Base-by-base conservation (phyloP, 2,329 filamentous ascomycete genomes). In the Talaromyces sp. region DNA sequence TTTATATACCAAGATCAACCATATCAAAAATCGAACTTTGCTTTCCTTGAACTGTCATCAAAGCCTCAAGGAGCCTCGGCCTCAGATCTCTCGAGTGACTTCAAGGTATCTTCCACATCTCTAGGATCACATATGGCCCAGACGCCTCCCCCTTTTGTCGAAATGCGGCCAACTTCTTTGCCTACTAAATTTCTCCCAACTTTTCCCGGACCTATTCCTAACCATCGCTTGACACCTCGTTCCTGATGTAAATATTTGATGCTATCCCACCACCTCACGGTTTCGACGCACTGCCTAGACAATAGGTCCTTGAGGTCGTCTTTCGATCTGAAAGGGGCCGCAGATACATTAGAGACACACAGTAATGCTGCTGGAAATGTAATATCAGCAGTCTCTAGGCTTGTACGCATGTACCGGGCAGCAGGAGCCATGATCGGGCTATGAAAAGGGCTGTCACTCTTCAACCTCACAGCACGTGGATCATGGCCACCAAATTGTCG, bases 251-350 rank as follows among this genome's bases (percentile, higher is more conserved):
- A 81, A 73, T 96, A 97, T 69, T 87, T 88, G 72, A 98, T 93
- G 72, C 91, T 95, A 70, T 96, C 92, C 89, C 93, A 97, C 94
- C 94, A 98, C 66, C 87, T 85, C 49, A 98, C 92, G 35, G 93
- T 97, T 80, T 97, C 92, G n/a, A 95, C 87, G 67, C 90, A 93
- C 73, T 93, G 90, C 58, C 91, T 81, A 1, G 93, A 89, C 59
- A 97, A 81, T 54, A 96, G 79, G 68, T 96, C 89, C 74, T 91
- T 91, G 37, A 97, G 81, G 68, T 96, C 87, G 47, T 87, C 87
- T 70, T 87, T 88, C 69, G 86, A 91, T 68, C 82, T 76, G 70
- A 97, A 96, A 0, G 93, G 93, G 62, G 88, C 80, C 3, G 90
- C 93, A 8, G 89, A 90, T 50, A 97, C 90, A 75, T 98, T 98